These are phyloP conservation scores for Globisporangium spinosum DNA, from an alignment of 352 stramenopile genomes.

Conservation along the genomic window DNA sequence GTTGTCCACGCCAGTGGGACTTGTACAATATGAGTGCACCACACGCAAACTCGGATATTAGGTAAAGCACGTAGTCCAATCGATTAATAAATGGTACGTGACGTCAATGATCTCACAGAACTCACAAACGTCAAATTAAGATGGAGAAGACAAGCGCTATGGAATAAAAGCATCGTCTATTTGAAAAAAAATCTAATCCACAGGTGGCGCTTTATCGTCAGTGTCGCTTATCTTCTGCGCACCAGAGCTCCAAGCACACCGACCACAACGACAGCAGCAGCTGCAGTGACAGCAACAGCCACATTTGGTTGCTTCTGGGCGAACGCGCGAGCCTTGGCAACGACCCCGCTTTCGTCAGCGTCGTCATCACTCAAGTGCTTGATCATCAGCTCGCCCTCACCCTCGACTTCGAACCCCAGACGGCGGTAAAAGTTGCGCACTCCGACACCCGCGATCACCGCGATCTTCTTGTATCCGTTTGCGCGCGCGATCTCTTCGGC, in stretches of 20 bases:
- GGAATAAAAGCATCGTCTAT: slow-evolving; percentile 13
- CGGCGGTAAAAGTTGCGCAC: slow-evolving; percentile 90
- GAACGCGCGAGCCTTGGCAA: slow-evolving; percentile 11
- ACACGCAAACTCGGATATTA: slow-evolving; percentile 4
- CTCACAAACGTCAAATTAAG: neutral
- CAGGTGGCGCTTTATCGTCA: neutral
- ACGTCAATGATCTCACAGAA: neutral
- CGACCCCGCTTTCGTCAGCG: slow-evolving; percentile 1
- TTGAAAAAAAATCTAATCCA: slow-evolving; percentile 1
- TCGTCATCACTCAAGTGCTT: slow-evolving; percentile 51
- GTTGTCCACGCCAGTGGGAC: neutral
- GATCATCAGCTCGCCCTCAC: slow-evolving; percentile 84
- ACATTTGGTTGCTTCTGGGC: slow-evolving; percentile 8
- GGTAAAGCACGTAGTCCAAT: neutral
- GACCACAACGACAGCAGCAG: slow-evolving; percentile 4
- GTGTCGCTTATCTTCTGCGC: slow-evolving; percentile 10
- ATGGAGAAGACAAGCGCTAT: neutral
- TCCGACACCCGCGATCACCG: slow-evolving; percentile 88
- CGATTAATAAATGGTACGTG: neutral
- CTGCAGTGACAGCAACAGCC: neutral
- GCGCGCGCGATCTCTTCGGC: slow-evolving; percentile 70
- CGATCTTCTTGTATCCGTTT: slow-evolving; percentile 77
- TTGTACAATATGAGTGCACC: slow-evolving; percentile 15
- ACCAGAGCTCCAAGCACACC: slow-evolving; percentile 10
- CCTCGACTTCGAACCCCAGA: slow-evolving; percentile 85